A percentile compares a stretch with the other conserved stretches of the same genome.
Conservation (phyloP, 164 flowering plant species). For the Vitis vinifera region ASM3070453v1 NC_081806.1:1729001-1729500, state of each 20-base stretch:
- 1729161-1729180: no score
- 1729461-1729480: neutral
- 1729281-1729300: constrained; percentile 30
- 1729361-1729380: constrained; percentile 99
- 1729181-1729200: no score
- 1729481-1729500: neutral
- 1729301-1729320: constrained; percentile 99
- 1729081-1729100: no score
- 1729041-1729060: no score
- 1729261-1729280: neutral
- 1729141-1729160: no score
- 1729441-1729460: neutral
- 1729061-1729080: no score
- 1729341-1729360: constrained; percentile 92
- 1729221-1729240: neutral
- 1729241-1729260: neutral
- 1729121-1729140: no score
- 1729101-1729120: no score
- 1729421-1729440: neutral
- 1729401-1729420: constrained; percentile 8
- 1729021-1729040: no score
- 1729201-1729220: neutral
- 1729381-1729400: constrained; percentile 77
- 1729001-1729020: no score
- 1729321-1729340: constrained; percentile 94